phyloP scores from a whole-genome alignment of 2,329 filamentous ascomycete genomes.

The Penicillium sclerotigenum region DNA sequence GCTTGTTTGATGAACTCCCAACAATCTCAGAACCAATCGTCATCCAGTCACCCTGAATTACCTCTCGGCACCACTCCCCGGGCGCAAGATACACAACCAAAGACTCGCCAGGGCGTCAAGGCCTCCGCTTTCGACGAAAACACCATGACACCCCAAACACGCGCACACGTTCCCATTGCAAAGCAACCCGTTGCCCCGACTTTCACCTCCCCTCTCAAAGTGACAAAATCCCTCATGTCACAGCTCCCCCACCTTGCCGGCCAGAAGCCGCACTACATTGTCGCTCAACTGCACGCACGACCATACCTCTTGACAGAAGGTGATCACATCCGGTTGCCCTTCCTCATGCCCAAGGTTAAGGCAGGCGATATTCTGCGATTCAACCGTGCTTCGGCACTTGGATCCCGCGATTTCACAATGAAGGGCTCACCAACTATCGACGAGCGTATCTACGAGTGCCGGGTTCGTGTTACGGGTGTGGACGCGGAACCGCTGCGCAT shows the following conservation, averaged over 20 bases:
- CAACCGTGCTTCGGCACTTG: constrained; percentile 77
- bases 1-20: constrained; percentile 25
- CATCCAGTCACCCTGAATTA: constrained; percentile 30
- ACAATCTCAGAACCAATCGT: constrained; percentile 30
- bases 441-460: constrained; percentile 77
- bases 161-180: constrained; percentile 25
- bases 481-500: constrained; percentile 75
- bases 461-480: constrained; percentile 77
- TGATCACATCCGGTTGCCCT: constrained; percentile 73
- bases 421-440: constrained; percentile 80
- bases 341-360: constrained; percentile 70
- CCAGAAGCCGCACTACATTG: constrained; percentile 48
- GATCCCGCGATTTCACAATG: constrained; percentile 85
- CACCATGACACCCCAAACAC: constrained; percentile 21
- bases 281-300: constrained; percentile 48
- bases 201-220: constrained; percentile 39
- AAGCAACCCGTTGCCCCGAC: constrained; percentile 40
- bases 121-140: constrained; percentile 11
- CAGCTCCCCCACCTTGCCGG: constrained; percentile 45
- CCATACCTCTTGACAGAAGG: constrained; percentile 57
- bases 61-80: constrained; percentile 27
- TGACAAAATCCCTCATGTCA: constrained; percentile 41
- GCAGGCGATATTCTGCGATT: constrained; percentile 85
- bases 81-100: constrained; percentile 25
- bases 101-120: constrained; percentile 9